phyloP scores from a whole-genome alignment of 1,284 basidiomycete species.

The Phellopilus nigrolimitatus region DNA sequence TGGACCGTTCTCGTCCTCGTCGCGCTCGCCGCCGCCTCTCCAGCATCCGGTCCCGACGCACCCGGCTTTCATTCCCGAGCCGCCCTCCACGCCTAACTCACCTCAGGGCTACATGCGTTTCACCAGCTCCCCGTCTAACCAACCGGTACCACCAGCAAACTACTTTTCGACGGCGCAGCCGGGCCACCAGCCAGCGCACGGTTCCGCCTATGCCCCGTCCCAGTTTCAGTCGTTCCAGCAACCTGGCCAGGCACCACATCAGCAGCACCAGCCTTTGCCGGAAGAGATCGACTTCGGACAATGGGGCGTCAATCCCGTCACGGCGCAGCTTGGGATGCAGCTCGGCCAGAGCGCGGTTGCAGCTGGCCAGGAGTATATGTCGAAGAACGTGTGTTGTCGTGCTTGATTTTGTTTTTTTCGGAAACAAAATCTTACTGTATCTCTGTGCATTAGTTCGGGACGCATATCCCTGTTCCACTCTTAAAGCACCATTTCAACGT shows the following conservation, averaged over 20 bases:
- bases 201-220: conserved; percentile 16
- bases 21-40: conserved; percentile 72
- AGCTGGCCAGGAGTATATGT: conserved; percentile 94
- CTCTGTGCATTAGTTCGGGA: conserved; percentile 58
- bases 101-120: conserved; percentile 75
- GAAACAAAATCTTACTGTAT: conserved; percentile 1
- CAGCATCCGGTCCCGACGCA: conserved; percentile 89
- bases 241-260: conserved; percentile 11
- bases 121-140: conserved; percentile 49
- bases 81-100: conserved; percentile 74
- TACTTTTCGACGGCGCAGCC: conserved; percentile 29
- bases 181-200: conserved; percentile 21
- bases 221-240: conserved; percentile 8
- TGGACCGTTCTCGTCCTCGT: conserved; percentile 27
- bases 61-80: conserved; percentile 85
- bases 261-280: conserved; percentile 19
- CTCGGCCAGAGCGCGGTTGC: conserved; percentile 89
- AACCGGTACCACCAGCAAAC: conserved; percentile 27
- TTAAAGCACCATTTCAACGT: conserved; percentile 97
- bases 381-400: conserved; percentile 73
- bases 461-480: conserved; percentile 68
- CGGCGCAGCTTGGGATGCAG: conserved; percentile 95
- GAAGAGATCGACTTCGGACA: conserved; percentile 49
- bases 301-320: conserved; percentile 89
- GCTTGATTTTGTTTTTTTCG: conserved; percentile 11